phyloP scores from a whole-genome alignment of 768 basidiomycete genomes.

The Calocybe gangraenosa region DNA sequence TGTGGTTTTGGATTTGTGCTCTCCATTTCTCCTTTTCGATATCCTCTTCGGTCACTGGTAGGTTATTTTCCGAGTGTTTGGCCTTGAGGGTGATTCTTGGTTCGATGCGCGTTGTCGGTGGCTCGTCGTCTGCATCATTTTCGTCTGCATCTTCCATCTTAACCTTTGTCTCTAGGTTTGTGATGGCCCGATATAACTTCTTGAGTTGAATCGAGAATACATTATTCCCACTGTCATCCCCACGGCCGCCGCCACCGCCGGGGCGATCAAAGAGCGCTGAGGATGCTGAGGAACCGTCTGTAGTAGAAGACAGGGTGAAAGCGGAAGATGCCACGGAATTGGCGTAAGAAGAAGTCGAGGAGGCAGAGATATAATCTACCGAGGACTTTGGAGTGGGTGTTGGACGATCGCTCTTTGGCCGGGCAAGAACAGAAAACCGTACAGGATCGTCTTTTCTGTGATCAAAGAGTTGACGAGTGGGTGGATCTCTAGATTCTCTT shows the following conservation, averaged over 20 bases:
- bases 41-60: slow-evolving; percentile 38
- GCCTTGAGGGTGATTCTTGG: slow-evolving; percentile 39
- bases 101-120: slow-evolving; percentile 23
- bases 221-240: slow-evolving; percentile 52
- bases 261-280: slow-evolving; percentile 64
- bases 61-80: slow-evolving; percentile 27
- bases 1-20: slow-evolving; percentile 73
- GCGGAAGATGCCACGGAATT: slow-evolving; percentile 61
- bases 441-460: slow-evolving; percentile 90
- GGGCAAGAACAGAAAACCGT: slow-evolving; percentile 66
- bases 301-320: slow-evolving; percentile 76
- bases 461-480: slow-evolving; percentile 73
- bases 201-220: slow-evolving; percentile 75
- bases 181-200: slow-evolving; percentile 78
- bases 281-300: slow-evolving; percentile 69
- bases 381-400: slow-evolving; percentile 57
- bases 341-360: slow-evolving; percentile 72
- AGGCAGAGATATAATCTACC: slow-evolving; percentile 69
- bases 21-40: slow-evolving; percentile 75
- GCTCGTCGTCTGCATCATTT: slow-evolving; percentile 33
- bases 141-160: slow-evolving; percentile 58
- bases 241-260: slow-evolving; percentile 37
- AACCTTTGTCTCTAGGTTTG: slow-evolving; percentile 72
- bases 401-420: slow-evolving; percentile 40
- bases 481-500: slow-evolving; percentile 20